Base-by-base conservation (phyloP, 1,284 basidiomycete genomes). In the Melampsora abietis-canadensis region DNA sequence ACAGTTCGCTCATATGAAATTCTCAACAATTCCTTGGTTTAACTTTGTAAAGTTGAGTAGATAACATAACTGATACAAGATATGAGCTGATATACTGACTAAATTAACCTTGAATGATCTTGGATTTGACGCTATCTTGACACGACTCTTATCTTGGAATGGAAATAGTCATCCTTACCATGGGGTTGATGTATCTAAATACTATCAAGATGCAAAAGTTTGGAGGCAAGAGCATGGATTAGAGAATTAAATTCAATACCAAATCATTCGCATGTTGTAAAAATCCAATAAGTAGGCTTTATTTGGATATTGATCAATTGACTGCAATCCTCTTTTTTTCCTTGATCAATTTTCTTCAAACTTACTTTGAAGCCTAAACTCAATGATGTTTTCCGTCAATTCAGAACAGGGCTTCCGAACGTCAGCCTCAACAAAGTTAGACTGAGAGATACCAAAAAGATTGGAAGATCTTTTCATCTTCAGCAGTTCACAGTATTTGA, bases 1-100 rank as follows among this genome's bases (percentile, higher is more conserved):
- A 27, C 89, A 87, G n/a, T 95, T 89, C 85, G 91, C 90, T 37
- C 92, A 94, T 82, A 78, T 82, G 75, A 81, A 81, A 76, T 79
- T 81, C 73, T 74, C 69, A 0, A 48, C 47, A 21, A 66, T 65
- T 34, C 51, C 60, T 44, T 66, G 40, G 59, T 66, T 76, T 27
- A 44, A 69, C 27, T 75, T 66, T 57, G 65, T 69, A 44, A 63
- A 70, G 68, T 70, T 70, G 44, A 70, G 68, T 54, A 7, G 10
- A 14, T 15, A 44, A 12, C 10, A 44, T 44, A 44, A 44, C 0
- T 15, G 1, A 15, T 24, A 6, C 4, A 47, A 0, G 4, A 59
- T 17, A 24, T 31, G 30, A 59, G n/a, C n/a, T n/a, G n/a, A n/a
- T 10, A 64, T 37, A 44, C 62, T 64, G 62, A 64, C 62, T 10